Evolutionary conservation across 202 grass and related monocot genomes (phyloP).

Genomic region (Elaeis oleifera): DNA sequence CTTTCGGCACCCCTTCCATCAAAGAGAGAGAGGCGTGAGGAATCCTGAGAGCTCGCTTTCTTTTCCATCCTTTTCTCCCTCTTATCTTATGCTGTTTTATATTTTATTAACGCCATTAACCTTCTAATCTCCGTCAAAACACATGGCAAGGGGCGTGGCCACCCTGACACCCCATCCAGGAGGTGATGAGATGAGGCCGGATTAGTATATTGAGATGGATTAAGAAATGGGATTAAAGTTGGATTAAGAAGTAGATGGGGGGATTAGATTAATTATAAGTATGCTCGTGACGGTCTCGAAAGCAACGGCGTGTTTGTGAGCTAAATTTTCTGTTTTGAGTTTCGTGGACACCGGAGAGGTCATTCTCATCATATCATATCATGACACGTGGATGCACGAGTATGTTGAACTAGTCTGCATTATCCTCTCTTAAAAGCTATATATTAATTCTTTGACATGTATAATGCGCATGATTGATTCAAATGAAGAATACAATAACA

Average conservation of each 20-base stretch:
- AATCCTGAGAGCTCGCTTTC: constrained; percentile 32
- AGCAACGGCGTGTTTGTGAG: constrained; percentile 1
- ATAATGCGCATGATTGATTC: too few species aligned
- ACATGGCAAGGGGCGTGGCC: constrained; percentile 15
- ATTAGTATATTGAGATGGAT: too few species aligned
- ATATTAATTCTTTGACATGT: too few species aligned
- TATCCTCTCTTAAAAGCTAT: too few species aligned
- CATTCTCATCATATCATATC: constrained; percentile 6
- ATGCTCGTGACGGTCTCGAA: neutral
- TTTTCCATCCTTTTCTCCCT: constrained; percentile 20
- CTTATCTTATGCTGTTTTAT: constrained; percentile 7
- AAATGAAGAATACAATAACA: too few species aligned
- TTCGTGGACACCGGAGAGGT: neutral
- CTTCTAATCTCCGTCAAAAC: constrained; percentile 15
- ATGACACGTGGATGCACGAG: constrained; percentile 7
- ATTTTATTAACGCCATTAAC: constrained; percentile 13
- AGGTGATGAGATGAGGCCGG: too few species aligned
- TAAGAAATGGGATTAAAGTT: too few species aligned
- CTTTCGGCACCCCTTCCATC: neutral
- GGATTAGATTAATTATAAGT: neutral
- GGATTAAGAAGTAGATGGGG: neutral
- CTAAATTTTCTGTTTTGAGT: neutral
- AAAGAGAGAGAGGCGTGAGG: constrained; percentile 26
- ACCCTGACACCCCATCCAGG: too few species aligned
- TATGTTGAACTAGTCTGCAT: neutral